Percentiles rank a stretch among this genome's conserved stretches.
Evolutionary conservation across 192 early-diverging fungal species (phyloP).

Genomic region (Linnemannia schmuckeri): DNA sequence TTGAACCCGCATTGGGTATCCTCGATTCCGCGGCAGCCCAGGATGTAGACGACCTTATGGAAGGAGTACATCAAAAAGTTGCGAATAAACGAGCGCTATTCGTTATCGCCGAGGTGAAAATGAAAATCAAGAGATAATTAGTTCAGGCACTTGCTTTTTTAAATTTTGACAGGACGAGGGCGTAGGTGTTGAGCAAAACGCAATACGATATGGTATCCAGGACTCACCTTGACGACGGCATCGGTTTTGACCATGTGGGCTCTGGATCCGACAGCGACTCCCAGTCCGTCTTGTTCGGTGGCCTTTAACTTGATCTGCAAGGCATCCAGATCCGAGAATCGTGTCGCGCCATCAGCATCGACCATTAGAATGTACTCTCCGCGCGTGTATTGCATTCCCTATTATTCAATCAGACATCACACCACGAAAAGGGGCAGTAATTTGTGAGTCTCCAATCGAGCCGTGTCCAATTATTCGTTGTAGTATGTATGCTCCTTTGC

Average conservation of each 20-base stretch:
- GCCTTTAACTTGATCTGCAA: conserved; percentile 64
- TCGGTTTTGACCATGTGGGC: conserved; percentile 90
- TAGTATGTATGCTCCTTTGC: not conserved
- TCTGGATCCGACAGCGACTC: conserved; percentile 89
- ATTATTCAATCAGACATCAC: not conserved
- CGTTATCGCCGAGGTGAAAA: not conserved
- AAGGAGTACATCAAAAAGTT: conserved; percentile 96
- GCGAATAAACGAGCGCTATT: conserved; percentile 89
- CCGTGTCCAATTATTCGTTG: not conserved
- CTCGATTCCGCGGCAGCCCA: conserved; percentile 89
- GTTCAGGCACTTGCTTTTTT: not conserved
- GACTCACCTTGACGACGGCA: conserved; percentile 85
- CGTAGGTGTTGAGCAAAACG: too few species aligned
- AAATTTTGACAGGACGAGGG: not conserved
- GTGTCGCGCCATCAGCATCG: conserved; percentile 96
- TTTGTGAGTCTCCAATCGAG: not conserved
- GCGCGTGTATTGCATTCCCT: conserved; percentile 87
- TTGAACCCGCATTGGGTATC: conserved; percentile 99
- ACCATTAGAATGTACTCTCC: conserved; percentile 89
- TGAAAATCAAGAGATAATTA: not conserved
- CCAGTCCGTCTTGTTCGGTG: conserved; percentile 63
- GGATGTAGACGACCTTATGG: conserved; percentile 88
- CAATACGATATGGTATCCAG: too few species aligned
- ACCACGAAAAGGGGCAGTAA: not conserved
- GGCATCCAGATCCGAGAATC: conserved; percentile 86